Conservation (phyloP, 2,329 filamentous ascomycete species). For the Penicillium sp. region DNA sequence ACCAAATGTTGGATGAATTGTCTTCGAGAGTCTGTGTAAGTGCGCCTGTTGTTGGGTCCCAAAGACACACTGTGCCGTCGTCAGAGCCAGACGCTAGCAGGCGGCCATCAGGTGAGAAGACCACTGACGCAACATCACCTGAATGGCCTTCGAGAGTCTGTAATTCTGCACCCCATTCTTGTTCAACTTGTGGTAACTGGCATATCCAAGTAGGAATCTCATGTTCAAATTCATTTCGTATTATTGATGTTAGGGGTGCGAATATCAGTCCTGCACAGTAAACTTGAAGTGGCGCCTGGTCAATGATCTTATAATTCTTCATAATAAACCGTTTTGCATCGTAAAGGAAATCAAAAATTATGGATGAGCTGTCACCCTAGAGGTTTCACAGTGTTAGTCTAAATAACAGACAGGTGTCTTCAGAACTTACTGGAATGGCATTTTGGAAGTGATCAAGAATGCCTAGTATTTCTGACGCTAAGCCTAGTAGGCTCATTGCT, state of each 20-base stretch:
- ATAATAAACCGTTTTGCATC: slow-evolving; percentile 2
- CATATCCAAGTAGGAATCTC: slow-evolving; percentile 19
- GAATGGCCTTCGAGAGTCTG: neutral
- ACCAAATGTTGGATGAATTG: no score
- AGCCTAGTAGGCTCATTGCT: slow-evolving; percentile 22
- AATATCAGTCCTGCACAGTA: slow-evolving; percentile 39
- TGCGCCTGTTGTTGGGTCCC: no score
- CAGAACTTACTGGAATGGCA: slow-evolving; percentile 7
- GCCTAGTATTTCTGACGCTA: slow-evolving; percentile 16
- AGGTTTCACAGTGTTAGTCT: neutral
- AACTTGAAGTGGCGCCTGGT: slow-evolving; percentile 36
- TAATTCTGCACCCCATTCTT: neutral
- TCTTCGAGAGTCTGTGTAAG: no score
- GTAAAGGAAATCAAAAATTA: neutral
- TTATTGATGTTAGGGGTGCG: slow-evolving; percentile 25
- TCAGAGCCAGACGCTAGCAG: no score
- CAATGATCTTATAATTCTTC: neutral
- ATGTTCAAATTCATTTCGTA: slow-evolving; percentile 23
- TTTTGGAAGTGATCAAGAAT: slow-evolving; percentile 18
- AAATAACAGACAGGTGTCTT: neutral
- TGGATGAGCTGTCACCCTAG: slow-evolving; percentile 5
- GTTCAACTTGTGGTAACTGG: slow-evolving; percentile 5
- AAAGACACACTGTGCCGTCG: no score
- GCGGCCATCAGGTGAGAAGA: no score
- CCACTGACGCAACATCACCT: no score